Evolutionary conservation across 2,329 filamentous ascomycete genomes (phyloP), one percentile per base, ranked within the genome.

Genomic region (Thielaviopsis euricoi): DNA sequence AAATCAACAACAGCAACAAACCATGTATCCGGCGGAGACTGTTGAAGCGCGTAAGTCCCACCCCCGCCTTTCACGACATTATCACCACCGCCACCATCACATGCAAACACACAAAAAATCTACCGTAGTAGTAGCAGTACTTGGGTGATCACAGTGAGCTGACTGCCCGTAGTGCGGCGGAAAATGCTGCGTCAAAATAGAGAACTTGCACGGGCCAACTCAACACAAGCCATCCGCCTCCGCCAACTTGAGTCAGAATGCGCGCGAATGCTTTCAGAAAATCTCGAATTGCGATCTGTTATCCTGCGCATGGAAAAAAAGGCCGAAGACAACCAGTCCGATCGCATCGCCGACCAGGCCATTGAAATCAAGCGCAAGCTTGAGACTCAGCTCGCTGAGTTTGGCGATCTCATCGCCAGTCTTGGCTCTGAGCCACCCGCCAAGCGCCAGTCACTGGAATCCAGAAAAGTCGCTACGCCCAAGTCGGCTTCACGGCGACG

Each of bases 181-280:
- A 83, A 85, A 67, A 88, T 90, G 67, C 74, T 90, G 65, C 80
- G 87, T 57, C 88, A 93, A 68, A 94, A 94, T 68, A 80, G 86
- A 70, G 87, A 93, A 66, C 85, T 93, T 62, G 87, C 87, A 62
- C 82, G 83, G 67, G 81, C 78, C 65, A 93, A 94, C 71, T 88
- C 87, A 23, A 77, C 79, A 55, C 86, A 90, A 68, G 86, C 85
- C 33, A 75, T 88, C 33, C 83, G 85, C 63, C 90, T 93, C 64
- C 82, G 87, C 61, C 80, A 76, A 62, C 77, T 93, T 60, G 87
- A 91, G 66, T 81, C 83, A 66, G 86, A 94, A 69, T 83, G 81
- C 62, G 82, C 85, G 48, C 81, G 82, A 53, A 77, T 90, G 62
- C 74, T 90, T 23, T 82, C 85, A n/a, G 86, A 93, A 64, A 93